These are phyloP conservation scores for Solanum hybrid DNA, from an alignment of 305 asterid species.

Conservation along the genomic window DNA sequence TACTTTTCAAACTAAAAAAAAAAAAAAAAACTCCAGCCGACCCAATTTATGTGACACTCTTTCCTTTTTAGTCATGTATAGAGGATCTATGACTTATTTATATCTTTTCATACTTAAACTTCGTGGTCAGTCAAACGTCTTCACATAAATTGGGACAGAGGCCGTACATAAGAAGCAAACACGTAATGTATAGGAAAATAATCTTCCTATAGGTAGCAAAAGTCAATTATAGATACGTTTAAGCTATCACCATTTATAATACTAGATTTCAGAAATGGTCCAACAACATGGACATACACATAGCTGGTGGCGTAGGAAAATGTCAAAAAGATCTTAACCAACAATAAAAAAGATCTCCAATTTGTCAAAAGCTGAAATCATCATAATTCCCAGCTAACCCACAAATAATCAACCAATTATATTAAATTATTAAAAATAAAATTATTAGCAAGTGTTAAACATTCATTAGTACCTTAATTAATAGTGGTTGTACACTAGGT, in stretches of 20 bases:
- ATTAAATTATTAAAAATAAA: neutral
- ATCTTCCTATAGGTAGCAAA: neutral
- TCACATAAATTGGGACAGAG: neutral
- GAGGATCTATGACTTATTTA: neutral
- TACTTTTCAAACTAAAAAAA: neutral
- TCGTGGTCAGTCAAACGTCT: neutral
- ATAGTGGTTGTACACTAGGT: neutral
- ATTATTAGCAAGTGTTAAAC: neutral
- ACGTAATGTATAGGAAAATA: neutral
- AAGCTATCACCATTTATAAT: neutral
- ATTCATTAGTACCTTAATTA: neutral
- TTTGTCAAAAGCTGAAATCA: neutral
- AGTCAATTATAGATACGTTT: neutral
- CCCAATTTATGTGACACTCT: neutral
- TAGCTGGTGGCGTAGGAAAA: slow-evolving; percentile 3
- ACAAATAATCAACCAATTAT: neutral
- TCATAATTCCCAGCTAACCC: neutral
- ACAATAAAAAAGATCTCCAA: neutral
- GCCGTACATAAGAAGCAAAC: neutral
- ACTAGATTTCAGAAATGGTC: neutral
- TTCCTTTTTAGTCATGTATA: neutral
- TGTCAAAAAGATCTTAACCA: neutral
- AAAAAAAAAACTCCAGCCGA: neutral
- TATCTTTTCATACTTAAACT: neutral
- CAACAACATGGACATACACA: neutral